Evolutionary conservation across 192 early-diverging fungal species (phyloP), one percentile per base, ranked within the genome.

Genomic region (Phlyctochytrium bullatum): DNA sequence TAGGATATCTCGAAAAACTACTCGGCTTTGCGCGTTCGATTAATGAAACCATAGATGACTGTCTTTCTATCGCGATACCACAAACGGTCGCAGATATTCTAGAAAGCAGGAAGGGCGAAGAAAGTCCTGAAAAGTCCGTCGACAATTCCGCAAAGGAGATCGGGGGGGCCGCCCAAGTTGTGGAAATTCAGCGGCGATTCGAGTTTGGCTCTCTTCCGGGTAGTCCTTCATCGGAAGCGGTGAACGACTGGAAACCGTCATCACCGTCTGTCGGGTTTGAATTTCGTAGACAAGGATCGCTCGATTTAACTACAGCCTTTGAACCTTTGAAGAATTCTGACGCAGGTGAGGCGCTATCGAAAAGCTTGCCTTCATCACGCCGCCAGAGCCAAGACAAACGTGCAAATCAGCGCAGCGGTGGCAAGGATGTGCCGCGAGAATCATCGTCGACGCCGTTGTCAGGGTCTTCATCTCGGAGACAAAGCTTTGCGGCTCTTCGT

Each of bases 1-100:
- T 73, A 53, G 52, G 54, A 12, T 77, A 83, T 67, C 50, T 79
- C 61, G 56, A 72, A 36, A 68, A 65, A 29, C 66, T 83, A 20
- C 34, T 68, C 12, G 35, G 54, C 2, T 64, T 62, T 12, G 65
- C 68, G n/a, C 52, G 57, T 3, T 47, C 14, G 6, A 68, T 79
- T 27, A 47, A 63, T 25, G 50, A 77, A n/a, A 60, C 71, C 17
- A 67, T 80, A 34, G 73, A 77, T 0, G 71, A 62, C 6, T 34
- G 65, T 3, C 36, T 76, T 35, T 52, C 31, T 10, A 62, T 80
- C 14, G 57, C 64, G 25, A 69, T 75, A 20, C 76, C 69, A 6
- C 57, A 73, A 57, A 25, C 54, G 54, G 54, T 28, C 27, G 54
- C 54, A 10, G 54, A 57, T 27, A 25, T 57, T 25, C 4, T 28